Base-by-base conservation (phyloP, 345 rosid genomes). In the Rhodomyrtus tomentosa region DNA sequence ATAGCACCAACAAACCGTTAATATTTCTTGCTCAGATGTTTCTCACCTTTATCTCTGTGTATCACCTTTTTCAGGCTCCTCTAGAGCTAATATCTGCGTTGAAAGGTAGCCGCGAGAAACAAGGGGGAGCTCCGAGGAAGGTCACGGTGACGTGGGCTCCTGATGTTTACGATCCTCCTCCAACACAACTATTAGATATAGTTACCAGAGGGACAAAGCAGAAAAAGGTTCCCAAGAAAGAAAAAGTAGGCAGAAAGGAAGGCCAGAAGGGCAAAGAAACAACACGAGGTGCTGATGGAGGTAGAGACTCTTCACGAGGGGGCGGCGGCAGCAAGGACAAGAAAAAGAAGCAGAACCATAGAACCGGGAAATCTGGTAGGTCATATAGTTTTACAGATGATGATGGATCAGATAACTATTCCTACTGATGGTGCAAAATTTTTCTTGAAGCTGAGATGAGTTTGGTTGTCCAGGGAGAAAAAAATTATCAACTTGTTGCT, bases 131-230 rank as follows among this genome's bases (percentile, higher is more conserved):
- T 40, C 92, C 92, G 2, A 87, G 52, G 90, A 92, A 90, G 83
- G 83, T 91, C 50, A 87, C 51, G 22, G 95, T 97, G 83, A 88
- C 90, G 52, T 97, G 98, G 99, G 96, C 98, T 7, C 90, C 92
- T 51, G 98, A 94, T 50, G 98, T 97, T 83, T 94, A 94, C 84
- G 99, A 96, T 87, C 99, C 99, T 11, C 88, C 90, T 54, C 98
- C 98, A 18, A 91, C 95, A 15, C 88, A 92, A 40, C 87, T 88
- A 36, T 90, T 92, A 12, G 96, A 93, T 84, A 87, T 96, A 7
- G 89, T 91, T 25, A 92, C 90, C 82, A 84, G 89, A 85, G 85
- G 86, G 88, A 90, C 87, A 72, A 93, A 88, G 83, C 94, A 88
- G 85, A 93, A 88, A 90, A 93, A 89, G 85, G 83, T 85, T 85